phyloP scores from a whole-genome alignment of 108 stramenopile species.

The Fragilaria crotonensis region DNA sequence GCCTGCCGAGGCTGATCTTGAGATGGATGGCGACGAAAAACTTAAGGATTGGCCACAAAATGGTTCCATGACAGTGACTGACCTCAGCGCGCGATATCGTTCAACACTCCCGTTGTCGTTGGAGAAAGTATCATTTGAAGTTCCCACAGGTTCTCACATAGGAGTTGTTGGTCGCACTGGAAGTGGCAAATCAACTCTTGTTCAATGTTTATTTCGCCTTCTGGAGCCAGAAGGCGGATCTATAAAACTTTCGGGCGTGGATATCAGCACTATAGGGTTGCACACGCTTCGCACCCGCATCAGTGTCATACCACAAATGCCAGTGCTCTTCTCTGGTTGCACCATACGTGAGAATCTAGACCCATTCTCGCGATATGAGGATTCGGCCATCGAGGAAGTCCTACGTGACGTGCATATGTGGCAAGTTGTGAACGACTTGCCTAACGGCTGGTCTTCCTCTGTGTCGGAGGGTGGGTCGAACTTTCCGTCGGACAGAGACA shows the following conservation, averaged over 20 bases:
- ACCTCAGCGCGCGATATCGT: slow-evolving; percentile 77
- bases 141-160: slow-evolving; percentile 59
- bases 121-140: slow-evolving; percentile 43
- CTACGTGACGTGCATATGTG: slow-evolving; percentile 61
- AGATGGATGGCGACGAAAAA: slow-evolving; percentile 34
- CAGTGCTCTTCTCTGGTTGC: slow-evolving; percentile 86
- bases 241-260: slow-evolving; percentile 82
- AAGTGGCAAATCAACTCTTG: slow-evolving; percentile 56
- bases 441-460: slow-evolving; percentile 52
- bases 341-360: slow-evolving; percentile 94
- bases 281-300: slow-evolving; percentile 75
- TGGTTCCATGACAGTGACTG: slow-evolving; percentile 57
- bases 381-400: slow-evolving; percentile 47
- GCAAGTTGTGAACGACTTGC: slow-evolving; percentile 43
- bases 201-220: slow-evolving; percentile 70
- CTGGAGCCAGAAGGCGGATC: slow-evolving; percentile 70
- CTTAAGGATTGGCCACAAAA: slow-evolving; percentile 56
- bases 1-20: slow-evolving; percentile 58
- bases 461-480: slow-evolving; percentile 91
- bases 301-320: slow-evolving; percentile 91
- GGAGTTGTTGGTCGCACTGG: slow-evolving; percentile 83
- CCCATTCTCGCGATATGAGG: slow-evolving; percentile 53
- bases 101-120: slow-evolving; percentile 63
- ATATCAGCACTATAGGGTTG: slow-evolving; percentile 74
- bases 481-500: slow-evolving; percentile 91